These are phyloP conservation scores for Scutellaria galericulata DNA, from an alignment of 257 asterid species.

Conservation along the genomic window DNA sequence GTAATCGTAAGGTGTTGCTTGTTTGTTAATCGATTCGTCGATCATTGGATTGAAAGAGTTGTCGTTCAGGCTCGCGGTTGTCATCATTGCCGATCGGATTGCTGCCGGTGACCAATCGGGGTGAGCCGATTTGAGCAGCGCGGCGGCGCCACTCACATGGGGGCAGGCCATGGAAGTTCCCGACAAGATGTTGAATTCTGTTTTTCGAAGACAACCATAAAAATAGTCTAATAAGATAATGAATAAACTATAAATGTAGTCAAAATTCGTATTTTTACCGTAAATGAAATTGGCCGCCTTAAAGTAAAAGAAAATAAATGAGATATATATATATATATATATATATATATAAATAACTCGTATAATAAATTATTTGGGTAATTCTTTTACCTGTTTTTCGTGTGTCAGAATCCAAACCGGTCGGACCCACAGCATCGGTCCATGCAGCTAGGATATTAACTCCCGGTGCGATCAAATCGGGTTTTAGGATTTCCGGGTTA, in stretches of 20 bases:
- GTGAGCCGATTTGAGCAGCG: slow-evolving; percentile 83
- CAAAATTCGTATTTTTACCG: too few species aligned
- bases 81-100: slow-evolving; percentile 86
- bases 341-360: too few species aligned
- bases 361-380: too few species aligned
- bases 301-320: too few species aligned
- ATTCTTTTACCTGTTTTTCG: slow-evolving; percentile 38
- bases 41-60: slow-evolving; percentile 53
- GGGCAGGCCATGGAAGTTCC: slow-evolving; percentile 97
- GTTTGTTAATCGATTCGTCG: slow-evolving; percentile 66
- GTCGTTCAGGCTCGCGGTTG: slow-evolving; percentile 61
- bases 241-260: too few species aligned
- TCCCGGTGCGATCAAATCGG: slow-evolving; percentile 84
- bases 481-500: slow-evolving; percentile 77
- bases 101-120: slow-evolving; percentile 96
- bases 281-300: too few species aligned
- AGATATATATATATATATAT: too few species aligned
- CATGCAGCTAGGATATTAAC: slow-evolving; percentile 87
- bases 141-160: slow-evolving; percentile 92
- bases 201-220: background rate
- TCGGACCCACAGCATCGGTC: slow-evolving; percentile 85
- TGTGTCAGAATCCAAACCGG: slow-evolving; percentile 65
- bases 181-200: slow-evolving; percentile 79
- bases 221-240: too few species aligned
- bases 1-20: slow-evolving; percentile 71